Percentiles rank a stretch among this genome's conserved stretches.
Evolutionary conservation across 1,284 basidiomycete species (phyloP).

Genomic region (Golubevia sp.): DNA sequence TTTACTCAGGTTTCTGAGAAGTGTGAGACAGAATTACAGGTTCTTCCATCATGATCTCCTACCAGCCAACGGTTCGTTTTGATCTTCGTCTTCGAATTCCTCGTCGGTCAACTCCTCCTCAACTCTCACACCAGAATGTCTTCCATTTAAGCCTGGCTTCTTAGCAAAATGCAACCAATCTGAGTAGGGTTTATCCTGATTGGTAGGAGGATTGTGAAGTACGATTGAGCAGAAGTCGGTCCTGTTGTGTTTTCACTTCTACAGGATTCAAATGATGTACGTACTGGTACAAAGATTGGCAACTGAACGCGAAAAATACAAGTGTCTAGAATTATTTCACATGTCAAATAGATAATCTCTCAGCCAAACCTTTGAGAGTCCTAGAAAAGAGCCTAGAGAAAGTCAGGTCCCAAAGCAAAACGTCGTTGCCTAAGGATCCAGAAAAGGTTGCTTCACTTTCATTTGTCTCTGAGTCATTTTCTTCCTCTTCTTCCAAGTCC

Average conservation of each 20-base stretch:
- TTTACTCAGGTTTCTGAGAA: too few species aligned
- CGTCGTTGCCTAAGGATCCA: slow-evolving; percentile 16
- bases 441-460: slow-evolving; percentile 13
- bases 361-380: slow-evolving; percentile 9
- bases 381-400: slow-evolving; percentile 28
- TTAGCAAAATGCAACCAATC: slow-evolving; percentile 60
- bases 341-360: too few species aligned
- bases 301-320: too few species aligned
- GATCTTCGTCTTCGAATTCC: slow-evolving; percentile 19
- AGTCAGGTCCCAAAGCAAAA: slow-evolving; percentile 29
- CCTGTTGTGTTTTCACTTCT: too few species aligned
- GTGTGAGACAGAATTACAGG: too few species aligned
- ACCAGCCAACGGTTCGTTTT: not conserved
- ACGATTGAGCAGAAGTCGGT: too few species aligned
- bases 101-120: slow-evolving; percentile 55
- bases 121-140: slow-evolving; percentile 33
- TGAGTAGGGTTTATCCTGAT: slow-evolving; percentile 45
- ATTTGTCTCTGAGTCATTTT: not conserved
- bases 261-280: too few species aligned
- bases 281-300: too few species aligned
- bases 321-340: too few species aligned
- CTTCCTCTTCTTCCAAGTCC: slow-evolving; percentile 4
- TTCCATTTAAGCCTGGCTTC: slow-evolving; percentile 28
- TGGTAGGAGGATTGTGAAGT: slow-evolving; percentile 40
- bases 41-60: too few species aligned